Conservation (phyloP, 371 early-diverging fungal species). For the Saksenaea oblongispora region DNA sequence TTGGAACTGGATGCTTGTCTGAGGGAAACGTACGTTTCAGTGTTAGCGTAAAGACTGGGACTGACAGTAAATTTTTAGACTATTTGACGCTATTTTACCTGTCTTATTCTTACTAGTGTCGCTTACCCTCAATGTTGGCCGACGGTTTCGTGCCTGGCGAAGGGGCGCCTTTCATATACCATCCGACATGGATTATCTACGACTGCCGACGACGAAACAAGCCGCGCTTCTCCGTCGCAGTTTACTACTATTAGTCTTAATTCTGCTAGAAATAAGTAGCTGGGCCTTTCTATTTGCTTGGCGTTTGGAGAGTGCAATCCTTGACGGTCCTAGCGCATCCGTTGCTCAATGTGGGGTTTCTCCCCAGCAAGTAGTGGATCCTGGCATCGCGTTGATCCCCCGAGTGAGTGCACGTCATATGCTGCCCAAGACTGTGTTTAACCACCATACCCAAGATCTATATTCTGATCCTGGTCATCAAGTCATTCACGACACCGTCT, state of each 20-base stretch:
- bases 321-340: conserved; percentile 22
- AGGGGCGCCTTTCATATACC: conserved; percentile 5
- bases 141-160: conserved; percentile 21
- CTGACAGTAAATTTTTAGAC: conserved; percentile 18
- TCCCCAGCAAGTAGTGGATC: conserved; percentile 40
- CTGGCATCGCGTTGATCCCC: conserved; percentile 39
- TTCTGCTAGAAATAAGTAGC: conserved; percentile 42
- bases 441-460: conserved; percentile 44
- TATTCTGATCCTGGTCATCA: conserved; percentile 46
- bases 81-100: conserved; percentile 38
- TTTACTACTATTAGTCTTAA: conserved; percentile 30
- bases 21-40: conserved; percentile 31
- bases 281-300: conserved; percentile 56
- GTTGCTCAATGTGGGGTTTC: conserved; percentile 20
- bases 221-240: conserved; percentile 33
- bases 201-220: conserved; percentile 41
- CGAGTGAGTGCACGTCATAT: conserved; percentile 25
- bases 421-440: background rate
- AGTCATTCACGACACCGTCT: conserved; percentile 48
- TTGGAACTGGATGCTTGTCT: conserved; percentile 32
- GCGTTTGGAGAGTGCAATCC: conserved; percentile 46
- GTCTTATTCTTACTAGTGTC: conserved; percentile 32
- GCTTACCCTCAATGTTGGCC: conserved; percentile 17
- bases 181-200: conserved; percentile 23
- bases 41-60: background rate